phyloP scores from a whole-genome alignment of 768 basidiomycete genomes.

The Rhodotorula paludigena region DNA sequence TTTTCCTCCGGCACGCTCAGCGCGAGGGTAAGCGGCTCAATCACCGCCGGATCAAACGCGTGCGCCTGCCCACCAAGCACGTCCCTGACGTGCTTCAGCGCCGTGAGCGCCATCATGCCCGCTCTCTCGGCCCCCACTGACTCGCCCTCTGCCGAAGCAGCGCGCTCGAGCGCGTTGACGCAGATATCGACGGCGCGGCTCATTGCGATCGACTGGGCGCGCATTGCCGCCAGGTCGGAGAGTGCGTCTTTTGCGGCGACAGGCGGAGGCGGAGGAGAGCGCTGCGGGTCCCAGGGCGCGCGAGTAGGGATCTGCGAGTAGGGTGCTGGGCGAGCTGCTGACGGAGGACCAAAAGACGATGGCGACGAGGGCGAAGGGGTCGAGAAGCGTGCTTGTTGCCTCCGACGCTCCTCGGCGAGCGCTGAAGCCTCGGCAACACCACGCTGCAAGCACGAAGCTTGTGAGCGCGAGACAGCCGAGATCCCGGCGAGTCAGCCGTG shows the following conservation, averaged over 20 bases:
- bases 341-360: not conserved
- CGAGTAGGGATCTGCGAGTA: conserved; percentile 35
- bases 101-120: conserved; percentile 22
- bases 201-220: conserved; percentile 14
- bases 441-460: not conserved
- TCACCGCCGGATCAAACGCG: conserved; percentile 17
- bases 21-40: conserved; percentile 27
- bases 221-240: conserved; percentile 25
- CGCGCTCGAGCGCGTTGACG: conserved; percentile 21
- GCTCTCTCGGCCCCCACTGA: too few relatives aligned
- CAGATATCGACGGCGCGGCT: conserved; percentile 30
- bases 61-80: conserved; percentile 21
- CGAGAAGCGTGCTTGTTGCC: too few relatives aligned
- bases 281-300: conserved; percentile 27
- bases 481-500: too few relatives aligned
- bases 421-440: conserved; percentile 24
- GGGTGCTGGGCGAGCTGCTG: too few relatives aligned
- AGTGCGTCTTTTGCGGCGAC: conserved; percentile 14
- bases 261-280: not conserved
- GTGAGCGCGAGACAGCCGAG: not conserved
- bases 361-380: not conserved
- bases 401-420: conserved; percentile 29
- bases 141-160: conserved; percentile 2
- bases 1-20: not conserved
- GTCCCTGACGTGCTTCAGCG: conserved; percentile 34